phyloP scores from a whole-genome alignment of 1,139 yeast genomes.

The Groenewaldozyma auringiensis region DNA sequence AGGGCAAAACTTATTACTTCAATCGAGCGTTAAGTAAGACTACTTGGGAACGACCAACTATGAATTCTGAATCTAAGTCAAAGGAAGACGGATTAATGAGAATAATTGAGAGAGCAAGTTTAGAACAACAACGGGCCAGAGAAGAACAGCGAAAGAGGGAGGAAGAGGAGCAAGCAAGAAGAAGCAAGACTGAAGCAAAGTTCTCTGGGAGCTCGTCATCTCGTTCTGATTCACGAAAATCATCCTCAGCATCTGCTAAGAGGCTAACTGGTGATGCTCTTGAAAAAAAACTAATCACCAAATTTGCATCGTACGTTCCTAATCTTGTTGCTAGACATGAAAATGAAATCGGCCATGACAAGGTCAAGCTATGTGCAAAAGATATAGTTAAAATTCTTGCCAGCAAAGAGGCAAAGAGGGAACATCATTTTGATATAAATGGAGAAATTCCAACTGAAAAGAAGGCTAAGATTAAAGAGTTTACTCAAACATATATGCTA shows the following conservation, averaged over 20 bases:
- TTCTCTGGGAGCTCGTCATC: slow-evolving; percentile 1
- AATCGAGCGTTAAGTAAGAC: slow-evolving; percentile 42
- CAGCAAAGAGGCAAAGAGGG: slow-evolving; percentile 44
- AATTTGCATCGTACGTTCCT: slow-evolving; percentile 73
- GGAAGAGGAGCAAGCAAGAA: slow-evolving; percentile 11
- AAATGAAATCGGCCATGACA: slow-evolving; percentile 59
- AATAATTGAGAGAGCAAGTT: slow-evolving; percentile 39
- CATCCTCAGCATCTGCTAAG: slow-evolving; percentile 1
- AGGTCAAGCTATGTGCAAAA: slow-evolving; percentile 67
- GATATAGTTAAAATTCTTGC: slow-evolving; percentile 62
- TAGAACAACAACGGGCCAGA: slow-evolving; percentile 21
- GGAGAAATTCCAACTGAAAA: slow-evolving; percentile 55
- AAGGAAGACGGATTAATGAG: slow-evolving; percentile 28
- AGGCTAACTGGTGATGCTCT: slow-evolving; percentile 10
- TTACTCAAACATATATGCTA: slow-evolving; percentile 62
- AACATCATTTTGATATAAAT: slow-evolving; percentile 10
- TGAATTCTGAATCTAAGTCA: slow-evolving; percentile 11
- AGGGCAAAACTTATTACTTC: slow-evolving; percentile 44
- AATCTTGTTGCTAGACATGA: slow-evolving; percentile 65
- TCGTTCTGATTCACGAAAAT: slow-evolving; percentile 6
- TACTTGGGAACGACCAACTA: slow-evolving; percentile 53
- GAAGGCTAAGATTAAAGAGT: slow-evolving; percentile 58
- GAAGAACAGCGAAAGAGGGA: slow-evolving; percentile 16
- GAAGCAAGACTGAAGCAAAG: not conserved
- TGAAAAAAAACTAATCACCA: slow-evolving; percentile 33